Conservation (phyloP, 306 rosid genomes). For the Rosa persica region DNA sequence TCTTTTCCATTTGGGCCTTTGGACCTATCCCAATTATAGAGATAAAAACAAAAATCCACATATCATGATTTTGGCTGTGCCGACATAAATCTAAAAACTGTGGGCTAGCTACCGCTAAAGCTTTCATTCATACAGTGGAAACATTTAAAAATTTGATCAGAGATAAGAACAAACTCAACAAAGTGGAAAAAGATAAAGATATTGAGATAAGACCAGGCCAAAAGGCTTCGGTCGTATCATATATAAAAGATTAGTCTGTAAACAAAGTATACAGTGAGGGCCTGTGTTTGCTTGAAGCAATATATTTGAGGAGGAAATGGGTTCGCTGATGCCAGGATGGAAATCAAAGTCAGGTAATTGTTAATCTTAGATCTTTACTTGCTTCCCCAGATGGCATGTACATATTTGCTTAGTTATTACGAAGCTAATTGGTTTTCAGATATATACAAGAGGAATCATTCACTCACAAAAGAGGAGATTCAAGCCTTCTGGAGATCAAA, state of each 20-base stretch:
- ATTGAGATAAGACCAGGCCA: constrained; percentile 5
- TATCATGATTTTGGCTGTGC: neutral
- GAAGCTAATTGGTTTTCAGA: constrained; percentile 18
- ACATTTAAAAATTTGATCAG: neutral
- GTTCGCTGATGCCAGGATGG: constrained; percentile 94
- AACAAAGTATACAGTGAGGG: neutral
- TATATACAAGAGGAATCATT: constrained; percentile 42
- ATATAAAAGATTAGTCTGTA: neutral
- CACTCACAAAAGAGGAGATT: constrained; percentile 48
- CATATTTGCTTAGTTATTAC: neutral
- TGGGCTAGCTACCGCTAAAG: neutral
- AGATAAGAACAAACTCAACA: constrained; percentile 53
- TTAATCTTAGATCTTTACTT: neutral
- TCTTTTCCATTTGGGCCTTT: neutral
- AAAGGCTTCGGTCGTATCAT: neutral
- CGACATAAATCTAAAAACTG: neutral
- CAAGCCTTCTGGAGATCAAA: constrained; percentile 32
- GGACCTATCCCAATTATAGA: neutral
- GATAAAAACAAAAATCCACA: neutral
- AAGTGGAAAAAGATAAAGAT: neutral
- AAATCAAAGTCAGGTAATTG: constrained; percentile 54
- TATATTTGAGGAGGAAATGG: constrained; percentile 41
- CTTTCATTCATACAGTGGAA: neutral
- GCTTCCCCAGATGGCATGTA: neutral
- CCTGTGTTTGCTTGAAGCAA: neutral